Percentiles rank a stretch among this genome's conserved stretches.
phyloP scores from a whole-genome alignment of 805 yeast species.

The Candida suzukii region DNA sequence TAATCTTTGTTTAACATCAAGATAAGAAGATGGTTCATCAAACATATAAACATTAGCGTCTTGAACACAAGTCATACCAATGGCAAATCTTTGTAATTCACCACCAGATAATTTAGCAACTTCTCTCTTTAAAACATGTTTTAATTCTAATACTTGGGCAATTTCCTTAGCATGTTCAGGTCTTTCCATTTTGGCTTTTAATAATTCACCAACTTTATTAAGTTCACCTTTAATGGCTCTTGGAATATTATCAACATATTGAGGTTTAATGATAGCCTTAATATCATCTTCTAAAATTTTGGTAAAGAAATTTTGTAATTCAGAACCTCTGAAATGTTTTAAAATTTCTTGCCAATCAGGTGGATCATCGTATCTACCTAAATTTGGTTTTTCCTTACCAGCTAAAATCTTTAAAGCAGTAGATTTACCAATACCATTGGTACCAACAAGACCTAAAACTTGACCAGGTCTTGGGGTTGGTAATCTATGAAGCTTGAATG shows the following conservation, averaged over 20 bases:
- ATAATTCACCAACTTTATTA: conserved; percentile 77
- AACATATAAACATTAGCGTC: conserved; percentile 96
- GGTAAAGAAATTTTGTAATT: conserved; percentile 92
- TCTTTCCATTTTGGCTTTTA: conserved; percentile 73
- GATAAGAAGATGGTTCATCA: conserved; percentile 97
- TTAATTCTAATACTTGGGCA: conserved; percentile 66
- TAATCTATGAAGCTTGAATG: conserved; percentile 92
- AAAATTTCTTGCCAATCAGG: conserved; percentile 97
- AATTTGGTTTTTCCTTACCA: conserved; percentile 95
- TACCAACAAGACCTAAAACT: conserved; percentile 95
- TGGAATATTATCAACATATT: conserved; percentile 96
- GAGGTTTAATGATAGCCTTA: conserved; percentile 97
- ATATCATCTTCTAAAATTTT: conserved; percentile 90
- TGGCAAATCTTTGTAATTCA: conserved; percentile 96
- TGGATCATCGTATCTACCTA: conserved; percentile 91
- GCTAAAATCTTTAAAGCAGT: conserved; percentile 95
- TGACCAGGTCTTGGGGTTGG: conserved; percentile 99
- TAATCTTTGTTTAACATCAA: conserved; percentile 98
- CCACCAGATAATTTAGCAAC: conserved; percentile 93
- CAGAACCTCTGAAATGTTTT: conserved; percentile 91
- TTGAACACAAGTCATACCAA: conserved; percentile 96
- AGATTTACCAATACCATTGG: conserved; percentile 98
- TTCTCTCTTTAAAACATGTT: conserved; percentile 76
- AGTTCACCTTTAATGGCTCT: conserved; percentile 90
- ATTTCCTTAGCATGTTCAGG: conserved; percentile 58